Evolutionary conservation across 106 monocot species (phyloP).

Genomic region (Allium fistulosum): DNA sequence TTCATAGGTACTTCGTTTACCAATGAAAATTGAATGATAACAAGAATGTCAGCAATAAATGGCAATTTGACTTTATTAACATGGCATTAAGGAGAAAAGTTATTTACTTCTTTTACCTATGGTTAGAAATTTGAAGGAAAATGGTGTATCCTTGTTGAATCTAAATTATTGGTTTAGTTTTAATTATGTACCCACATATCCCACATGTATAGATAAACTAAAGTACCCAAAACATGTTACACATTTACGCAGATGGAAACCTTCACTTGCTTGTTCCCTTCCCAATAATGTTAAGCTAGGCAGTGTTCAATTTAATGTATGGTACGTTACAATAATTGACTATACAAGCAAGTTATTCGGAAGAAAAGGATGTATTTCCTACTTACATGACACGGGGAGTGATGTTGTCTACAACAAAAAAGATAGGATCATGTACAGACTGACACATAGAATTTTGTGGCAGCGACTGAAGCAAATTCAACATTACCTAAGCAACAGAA

Average conservation of each 20-base stretch:
- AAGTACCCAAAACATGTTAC: not conserved
- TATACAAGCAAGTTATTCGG: constrained; percentile 11
- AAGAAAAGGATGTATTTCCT: constrained; percentile 21
- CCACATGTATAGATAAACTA: too few species aligned
- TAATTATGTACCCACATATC: too few species aligned
- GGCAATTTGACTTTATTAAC: too few species aligned
- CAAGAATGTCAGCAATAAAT: too few species aligned
- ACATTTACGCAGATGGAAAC: constrained; percentile 14
- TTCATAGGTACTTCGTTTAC: constrained; percentile 12
- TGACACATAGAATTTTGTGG: not conserved
- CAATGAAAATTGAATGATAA: too few species aligned
- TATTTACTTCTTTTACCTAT: not conserved
- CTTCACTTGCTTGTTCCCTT: constrained; percentile 3
- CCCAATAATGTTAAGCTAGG: not conserved
- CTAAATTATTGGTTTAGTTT: not conserved
- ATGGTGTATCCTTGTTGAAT: not conserved
- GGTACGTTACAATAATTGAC: constrained; percentile 13
- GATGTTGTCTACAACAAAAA: not conserved
- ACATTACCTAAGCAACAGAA: constrained; percentile 17
- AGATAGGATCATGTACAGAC: not conserved
- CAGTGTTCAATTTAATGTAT: constrained; percentile 11
- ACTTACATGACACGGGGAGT: constrained; percentile 21
- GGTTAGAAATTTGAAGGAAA: constrained; percentile 13
- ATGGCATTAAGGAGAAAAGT: too few species aligned
- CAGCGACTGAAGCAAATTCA: constrained; percentile 5